A percentile compares a stretch with the other conserved stretches of the same genome.
phyloP scores from a whole-genome alignment of 495 filamentous ascomycete species.

The Rostrohypoxylon terebratum region DNA sequence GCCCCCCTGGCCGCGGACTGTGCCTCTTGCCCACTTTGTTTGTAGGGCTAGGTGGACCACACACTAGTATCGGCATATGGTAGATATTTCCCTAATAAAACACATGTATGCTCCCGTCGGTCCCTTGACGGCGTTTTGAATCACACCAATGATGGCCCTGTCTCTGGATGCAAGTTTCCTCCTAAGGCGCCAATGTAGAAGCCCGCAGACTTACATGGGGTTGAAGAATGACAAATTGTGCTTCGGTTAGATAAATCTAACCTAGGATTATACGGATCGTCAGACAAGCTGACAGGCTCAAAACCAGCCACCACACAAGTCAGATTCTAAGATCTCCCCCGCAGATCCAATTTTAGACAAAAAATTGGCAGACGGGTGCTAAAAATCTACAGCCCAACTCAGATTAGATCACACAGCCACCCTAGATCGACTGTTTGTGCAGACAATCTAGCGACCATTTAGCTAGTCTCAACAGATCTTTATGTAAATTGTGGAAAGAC shows the following conservation, averaged over 20 bases:
- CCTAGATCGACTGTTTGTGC: neutral
- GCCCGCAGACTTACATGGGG: neutral
- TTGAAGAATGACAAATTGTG: neutral
- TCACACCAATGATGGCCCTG: neutral
- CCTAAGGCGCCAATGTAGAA: slow-evolving; percentile 1
- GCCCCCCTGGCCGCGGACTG: neutral
- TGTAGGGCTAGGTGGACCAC: slow-evolving; percentile 7
- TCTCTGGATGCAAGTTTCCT: neutral
- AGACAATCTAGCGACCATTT: too few relatives aligned
- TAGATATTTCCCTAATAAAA: neutral
- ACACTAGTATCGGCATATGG: neutral
- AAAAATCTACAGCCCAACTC: neutral
- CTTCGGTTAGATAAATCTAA: slow-evolving; percentile 9
- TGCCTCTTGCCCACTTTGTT: neutral
- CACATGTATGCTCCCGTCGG: neutral
- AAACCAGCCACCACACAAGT: slow-evolving; percentile 17
- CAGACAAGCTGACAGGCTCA: neutral
- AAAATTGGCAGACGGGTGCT: too few relatives aligned
- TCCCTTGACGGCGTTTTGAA: neutral
- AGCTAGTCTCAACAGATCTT: neutral
- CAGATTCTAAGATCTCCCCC: slow-evolving; percentile 9
- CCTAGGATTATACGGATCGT: slow-evolving; percentile 8
- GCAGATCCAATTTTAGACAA: slow-evolving; percentile 25
- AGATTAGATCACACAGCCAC: slow-evolving; percentile 13
- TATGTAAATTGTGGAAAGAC: neutral